Evolutionary conservation across 2,329 filamentous ascomycete species (phyloP).

Genomic region (Colletotrichum incanum): DNA sequence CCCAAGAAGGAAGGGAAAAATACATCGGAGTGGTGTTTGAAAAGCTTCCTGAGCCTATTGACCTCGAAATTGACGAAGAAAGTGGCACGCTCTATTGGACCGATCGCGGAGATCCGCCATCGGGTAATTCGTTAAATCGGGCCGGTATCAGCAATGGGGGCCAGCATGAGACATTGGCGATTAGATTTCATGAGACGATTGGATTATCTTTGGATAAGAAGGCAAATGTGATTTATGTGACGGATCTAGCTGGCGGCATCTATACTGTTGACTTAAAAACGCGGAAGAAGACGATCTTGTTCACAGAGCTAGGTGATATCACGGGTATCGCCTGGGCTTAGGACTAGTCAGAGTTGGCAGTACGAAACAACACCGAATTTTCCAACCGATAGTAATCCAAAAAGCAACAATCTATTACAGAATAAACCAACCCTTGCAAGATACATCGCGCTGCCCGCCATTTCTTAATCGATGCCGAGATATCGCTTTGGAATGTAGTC

Average conservation of each 20-base stretch:
- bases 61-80: slow-evolving; percentile 25
- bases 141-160: neutral
- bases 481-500: neutral
- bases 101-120: slow-evolving; percentile 30
- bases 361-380: no score
- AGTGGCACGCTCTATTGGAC: slow-evolving; percentile 18
- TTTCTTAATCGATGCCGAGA: neutral
- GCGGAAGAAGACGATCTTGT: slow-evolving; percentile 6
- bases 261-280: slow-evolving; percentile 18
- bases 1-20: neutral
- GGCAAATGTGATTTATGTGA: neutral
- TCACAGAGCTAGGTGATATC: slow-evolving; percentile 21
- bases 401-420: no score
- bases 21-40: slow-evolving; percentile 3
- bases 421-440: neutral
- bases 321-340: slow-evolving; percentile 5
- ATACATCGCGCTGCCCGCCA: neutral
- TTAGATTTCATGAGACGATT: slow-evolving; percentile 23
- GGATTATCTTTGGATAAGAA: slow-evolving; percentile 13
- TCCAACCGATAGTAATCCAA: no score
- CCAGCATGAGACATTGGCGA: slow-evolving; percentile 8
- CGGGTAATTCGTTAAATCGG: slow-evolving; percentile 24
- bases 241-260: slow-evolving; percentile 22
- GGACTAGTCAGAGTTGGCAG: neutral
- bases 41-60: slow-evolving; percentile 23